Base-by-base conservation (phyloP, 352 stramenopile genomes). In the Phytophthora boehmeriae region DNA sequence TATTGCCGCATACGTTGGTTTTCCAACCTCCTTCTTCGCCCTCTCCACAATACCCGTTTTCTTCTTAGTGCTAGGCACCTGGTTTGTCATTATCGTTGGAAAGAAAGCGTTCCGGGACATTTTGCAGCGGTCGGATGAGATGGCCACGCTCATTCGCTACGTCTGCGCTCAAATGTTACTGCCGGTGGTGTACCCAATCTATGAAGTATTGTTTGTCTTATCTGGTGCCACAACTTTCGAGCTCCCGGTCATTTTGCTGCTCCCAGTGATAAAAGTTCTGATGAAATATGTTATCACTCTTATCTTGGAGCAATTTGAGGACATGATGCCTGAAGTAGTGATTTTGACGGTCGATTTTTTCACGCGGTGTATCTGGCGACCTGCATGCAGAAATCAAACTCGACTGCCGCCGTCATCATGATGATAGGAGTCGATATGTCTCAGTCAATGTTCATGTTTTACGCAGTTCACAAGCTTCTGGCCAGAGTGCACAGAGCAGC, bases 321-420 rank as follows among this genome's bases (percentile, higher is more conserved):
- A 71, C 22, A 63, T 59, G 32, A 34, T 63, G 23, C 63, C 63
- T 0, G 41, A 53, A 41, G 30, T 41, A 4, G 63, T 62, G 8
- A 57, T 63, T 4, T 35, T 71, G 4, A 55, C 49, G 2, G 56
- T 66, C 2, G 56, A 58, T 14, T 66, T 71, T 19, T 71, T 71
- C 30, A 71, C 32, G 63, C 63, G 3, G 38, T 63, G 4, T 71
- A 65, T 23, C 22, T 71, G 8, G 30, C 56, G 0, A 62, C 38
- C 2, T 71, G 49, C 10, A 62, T 71, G 56, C 63, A 71, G 27
- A 36, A 30, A 8, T 39, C 55, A 6, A 23, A 23, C 0, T 62
- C 63, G 2, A 44, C 23, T 8, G n/a, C 19, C 2, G 58, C 44
- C 1, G 16, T 59, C 8, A 13, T 13, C 4, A 50, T 63, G 4